Base-by-base conservation (phyloP, 2,329 filamentous ascomycete species). In the Colletotrichum simmondsii region DNA sequence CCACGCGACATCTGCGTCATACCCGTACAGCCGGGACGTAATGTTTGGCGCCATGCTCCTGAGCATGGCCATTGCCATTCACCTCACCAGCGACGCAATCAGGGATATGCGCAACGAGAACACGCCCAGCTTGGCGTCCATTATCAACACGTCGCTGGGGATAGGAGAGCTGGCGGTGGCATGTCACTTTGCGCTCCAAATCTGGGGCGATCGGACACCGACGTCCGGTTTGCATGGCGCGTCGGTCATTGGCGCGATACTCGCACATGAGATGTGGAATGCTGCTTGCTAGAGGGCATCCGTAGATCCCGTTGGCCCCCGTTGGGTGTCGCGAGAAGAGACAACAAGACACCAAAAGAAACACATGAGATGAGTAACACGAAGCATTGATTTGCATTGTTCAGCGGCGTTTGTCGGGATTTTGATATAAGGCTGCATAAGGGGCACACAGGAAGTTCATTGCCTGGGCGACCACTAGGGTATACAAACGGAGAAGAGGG, bases 41-140 rank as follows among this genome's bases (percentile, higher is more conserved):
- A 75, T 71, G 74, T 58, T 75, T 22, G 74, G 72, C n/a, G 73
- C 72, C 32, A 75, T 75, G 72, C 14, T 63, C 22, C 69, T 75
- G 24, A 75, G 65, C 52, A 65, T 66, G 64, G 62, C 63, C 28
- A 68, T 70, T 14, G 72, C 72, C 37, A 46, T 70, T 1, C 74
- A 71, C 32, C 57, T 75, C 32, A 73, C 74, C 2, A 62, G 61
- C 30, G 74, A 75, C 37, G 66, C 74, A 8, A 61, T 75, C 53
- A 56, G 26, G 32, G 69, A 65, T 22, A 60, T 74, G 62, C 62
- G 74, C 46, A 37, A 35, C 16, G 72, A 68, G 61, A 35, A 14
- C 12, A 65, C 68, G 28, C 58, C 65, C 53, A 66, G 68, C 68
- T 68, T 56, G 61, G 61, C 68, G 8, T 65, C 74, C 37, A 65